These are phyloP conservation scores for Sclerotinia subarctica DNA, from an alignment of 2,329 filamentous ascomycete genomes.

Conservation along the genomic window DNA sequence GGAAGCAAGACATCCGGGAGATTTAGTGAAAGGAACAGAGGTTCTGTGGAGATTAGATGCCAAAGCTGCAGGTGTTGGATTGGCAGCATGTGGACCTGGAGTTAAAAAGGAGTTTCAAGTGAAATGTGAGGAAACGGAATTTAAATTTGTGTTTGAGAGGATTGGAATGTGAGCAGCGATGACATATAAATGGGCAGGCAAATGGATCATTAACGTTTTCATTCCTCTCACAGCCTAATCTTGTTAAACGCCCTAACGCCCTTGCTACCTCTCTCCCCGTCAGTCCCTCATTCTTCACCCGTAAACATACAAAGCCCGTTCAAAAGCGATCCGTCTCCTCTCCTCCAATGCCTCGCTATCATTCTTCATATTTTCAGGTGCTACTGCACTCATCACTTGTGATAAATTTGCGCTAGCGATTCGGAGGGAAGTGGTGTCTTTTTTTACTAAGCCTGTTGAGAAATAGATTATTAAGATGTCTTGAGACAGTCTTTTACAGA, in stretches of 20 bases:
- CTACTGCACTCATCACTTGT: background rate
- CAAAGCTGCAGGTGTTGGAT: conserved; percentile 48
- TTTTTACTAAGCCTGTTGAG: background rate
- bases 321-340: background rate
- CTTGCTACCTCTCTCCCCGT: too few species aligned
- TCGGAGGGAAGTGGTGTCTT: background rate
- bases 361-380: background rate
- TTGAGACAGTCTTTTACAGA: too few species aligned
- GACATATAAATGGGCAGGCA: background rate
- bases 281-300: background rate
- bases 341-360: background rate
- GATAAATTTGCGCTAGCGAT: background rate
- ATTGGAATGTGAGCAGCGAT: conserved; percentile 1
- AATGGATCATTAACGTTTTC: background rate
- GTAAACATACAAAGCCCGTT: background rate
- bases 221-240: background rate
- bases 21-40: conserved; percentile 51
- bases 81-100: conserved; percentile 45
- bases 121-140: conserved; percentile 19
- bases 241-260: background rate
- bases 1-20: conserved; percentile 59
- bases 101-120: conserved; percentile 21
- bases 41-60: conserved; percentile 44
- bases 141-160: conserved; percentile 18
- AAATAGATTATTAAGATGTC: too few species aligned